Percentiles rank a stretch among this genome's conserved stretches.
Evolutionary conservation across 495 filamentous ascomycete species (phyloP).

Genomic region (Amorphotheca resinae): DNA sequence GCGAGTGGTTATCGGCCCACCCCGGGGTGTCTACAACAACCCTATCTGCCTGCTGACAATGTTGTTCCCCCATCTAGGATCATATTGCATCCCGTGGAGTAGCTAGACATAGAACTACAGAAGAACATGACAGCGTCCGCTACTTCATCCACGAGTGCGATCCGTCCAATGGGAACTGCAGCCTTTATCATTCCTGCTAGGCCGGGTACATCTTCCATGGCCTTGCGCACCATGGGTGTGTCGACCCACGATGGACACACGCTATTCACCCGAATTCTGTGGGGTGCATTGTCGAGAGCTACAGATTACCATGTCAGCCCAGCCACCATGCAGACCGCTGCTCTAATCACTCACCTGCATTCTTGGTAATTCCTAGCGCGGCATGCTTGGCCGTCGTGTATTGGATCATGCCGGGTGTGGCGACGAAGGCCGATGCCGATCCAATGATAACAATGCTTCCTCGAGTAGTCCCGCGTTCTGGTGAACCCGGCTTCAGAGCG

Average conservation of each 20-base stretch:
- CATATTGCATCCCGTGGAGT: conserved; percentile 22
- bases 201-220: conserved; percentile 7
- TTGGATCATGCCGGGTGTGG: conserved; percentile 17
- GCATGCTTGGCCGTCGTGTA: conserved; percentile 40
- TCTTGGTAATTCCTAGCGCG: conserved; percentile 33
- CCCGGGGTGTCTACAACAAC: too few relatives aligned
- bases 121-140: conserved; percentile 32
- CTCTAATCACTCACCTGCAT: conserved; percentile 29
- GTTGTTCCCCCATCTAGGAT: conserved; percentile 19
- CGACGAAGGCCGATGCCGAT: conserved; percentile 28
- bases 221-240: conserved; percentile 27
- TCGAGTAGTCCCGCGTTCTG: conserved; percentile 8
- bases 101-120: conserved; percentile 29
- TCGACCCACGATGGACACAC: conserved; percentile 31
- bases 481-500: neutral
- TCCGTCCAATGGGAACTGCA: conserved; percentile 24
- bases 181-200: conserved; percentile 11
- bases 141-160: conserved; percentile 29
- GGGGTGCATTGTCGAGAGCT: conserved; percentile 24
- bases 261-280: conserved; percentile 31
- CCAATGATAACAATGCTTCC: conserved; percentile 38
- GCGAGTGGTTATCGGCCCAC: too few relatives aligned
- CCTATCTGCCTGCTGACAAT: too few relatives aligned
- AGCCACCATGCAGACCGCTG: neutral
- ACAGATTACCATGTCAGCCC: conserved; percentile 3